Conservation (phyloP, 805 yeast species). For the Schwanniomyces polymorphus region DNA sequence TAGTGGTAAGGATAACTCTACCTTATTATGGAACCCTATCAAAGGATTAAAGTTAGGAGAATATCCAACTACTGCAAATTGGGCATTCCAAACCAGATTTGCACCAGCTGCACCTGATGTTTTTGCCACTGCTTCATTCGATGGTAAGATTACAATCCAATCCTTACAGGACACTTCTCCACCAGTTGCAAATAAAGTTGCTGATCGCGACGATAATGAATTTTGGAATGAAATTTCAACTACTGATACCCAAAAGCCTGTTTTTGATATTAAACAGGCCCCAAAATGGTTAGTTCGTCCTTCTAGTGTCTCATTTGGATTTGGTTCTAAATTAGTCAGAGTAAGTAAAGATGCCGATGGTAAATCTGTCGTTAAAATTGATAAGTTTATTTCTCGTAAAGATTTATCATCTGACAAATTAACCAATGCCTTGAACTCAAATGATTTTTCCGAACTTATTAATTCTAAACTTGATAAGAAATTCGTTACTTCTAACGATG, state of each 20-base stretch:
- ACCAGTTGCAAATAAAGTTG: constrained; percentile 45
- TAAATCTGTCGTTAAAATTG: constrained; percentile 42
- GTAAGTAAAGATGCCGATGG: constrained; percentile 43
- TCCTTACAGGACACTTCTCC: constrained; percentile 84
- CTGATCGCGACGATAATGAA: constrained; percentile 60
- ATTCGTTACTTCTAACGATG: constrained; percentile 37
- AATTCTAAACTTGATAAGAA: constrained; percentile 48
- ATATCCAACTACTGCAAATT: constrained; percentile 88
- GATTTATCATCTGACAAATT: constrained; percentile 41
- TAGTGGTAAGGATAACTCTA: constrained; percentile 90
- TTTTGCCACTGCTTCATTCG: constrained; percentile 86
- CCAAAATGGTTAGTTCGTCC: constrained; percentile 87
- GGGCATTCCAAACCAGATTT: constrained; percentile 89
- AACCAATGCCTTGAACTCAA: constrained; percentile 54
- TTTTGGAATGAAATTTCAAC: constrained; percentile 82
- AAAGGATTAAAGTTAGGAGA: constrained; percentile 73
- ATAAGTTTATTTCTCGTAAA: constrained; percentile 41
- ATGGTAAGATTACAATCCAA: constrained; percentile 78
- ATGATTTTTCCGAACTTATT: constrained; percentile 55
- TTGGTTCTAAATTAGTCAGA: constrained; percentile 84
- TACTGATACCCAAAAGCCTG: constrained; percentile 71
- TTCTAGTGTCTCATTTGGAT: constrained; percentile 78
- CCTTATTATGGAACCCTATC: constrained; percentile 87
- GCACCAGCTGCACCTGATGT: constrained; percentile 88
- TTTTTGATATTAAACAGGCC: constrained; percentile 71